These are phyloP conservation scores for Hygrocybe punicea DNA, from an alignment of 768 basidiomycete species.

Conservation along the genomic window DNA sequence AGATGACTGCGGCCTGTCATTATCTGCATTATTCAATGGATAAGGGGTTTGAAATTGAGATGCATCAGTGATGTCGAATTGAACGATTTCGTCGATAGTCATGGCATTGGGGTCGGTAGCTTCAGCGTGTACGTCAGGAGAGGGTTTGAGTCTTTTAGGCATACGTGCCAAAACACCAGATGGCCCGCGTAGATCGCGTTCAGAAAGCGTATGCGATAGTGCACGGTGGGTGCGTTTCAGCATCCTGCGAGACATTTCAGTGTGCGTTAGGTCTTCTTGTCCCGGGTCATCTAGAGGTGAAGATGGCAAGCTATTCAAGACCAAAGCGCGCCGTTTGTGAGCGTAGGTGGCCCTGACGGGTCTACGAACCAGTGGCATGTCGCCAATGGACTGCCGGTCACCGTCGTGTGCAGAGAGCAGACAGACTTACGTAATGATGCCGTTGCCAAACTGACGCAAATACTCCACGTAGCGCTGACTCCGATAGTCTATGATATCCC, in stretches of 20 bases:
- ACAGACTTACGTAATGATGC: not conserved
- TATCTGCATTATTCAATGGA: constrained; percentile 28
- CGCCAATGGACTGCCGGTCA: too few relatives aligned
- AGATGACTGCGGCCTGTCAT: constrained; percentile 21
- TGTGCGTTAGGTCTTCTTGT: constrained; percentile 32
- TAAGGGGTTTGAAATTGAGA: constrained; percentile 20
- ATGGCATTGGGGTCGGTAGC: not conserved
- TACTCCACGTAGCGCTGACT: too few relatives aligned
- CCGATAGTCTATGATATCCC: too few relatives aligned
- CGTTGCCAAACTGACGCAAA: constrained; percentile 3
- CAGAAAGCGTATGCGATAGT: not conserved
- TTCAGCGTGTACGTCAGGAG: constrained; percentile 7
- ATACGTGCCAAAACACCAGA: constrained; percentile 26
- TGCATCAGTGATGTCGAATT: not conserved
- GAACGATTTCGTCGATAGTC: not conserved
- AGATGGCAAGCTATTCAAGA: constrained; percentile 9
- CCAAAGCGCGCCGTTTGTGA: constrained; percentile 27
- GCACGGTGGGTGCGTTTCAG: constrained; percentile 47
- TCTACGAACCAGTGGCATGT: not conserved
- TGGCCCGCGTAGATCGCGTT: not conserved
- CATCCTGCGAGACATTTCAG: constrained; percentile 45
- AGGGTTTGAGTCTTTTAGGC: constrained; percentile 34
- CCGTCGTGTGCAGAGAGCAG: not conserved
- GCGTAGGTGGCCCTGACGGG: constrained; percentile 16
- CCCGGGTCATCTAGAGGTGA: constrained; percentile 17